Conservation (phyloP, 2,329 filamentous ascomycete genomes). For the Aspergillus aculeatinus region DNA sequence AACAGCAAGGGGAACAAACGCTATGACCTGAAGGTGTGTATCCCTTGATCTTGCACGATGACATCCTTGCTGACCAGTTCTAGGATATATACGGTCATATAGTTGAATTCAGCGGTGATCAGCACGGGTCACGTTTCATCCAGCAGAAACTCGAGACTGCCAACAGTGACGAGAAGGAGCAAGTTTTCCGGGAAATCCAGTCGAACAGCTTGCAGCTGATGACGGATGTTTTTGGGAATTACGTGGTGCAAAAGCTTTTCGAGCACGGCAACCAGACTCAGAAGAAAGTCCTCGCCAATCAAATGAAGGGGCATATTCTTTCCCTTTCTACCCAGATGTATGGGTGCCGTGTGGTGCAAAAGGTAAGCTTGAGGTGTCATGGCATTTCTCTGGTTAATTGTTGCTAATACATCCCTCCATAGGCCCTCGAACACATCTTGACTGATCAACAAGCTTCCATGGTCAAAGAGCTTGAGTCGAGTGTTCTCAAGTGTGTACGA, state of each 20-base stretch:
- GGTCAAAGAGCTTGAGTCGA: slow-evolving; percentile 75
- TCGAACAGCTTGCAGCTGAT: slow-evolving; percentile 83
- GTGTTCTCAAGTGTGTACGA: slow-evolving; percentile 74
- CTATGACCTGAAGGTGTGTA: slow-evolving; percentile 71
- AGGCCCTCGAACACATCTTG: slow-evolving; percentile 86
- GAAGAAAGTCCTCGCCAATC: slow-evolving; percentile 79
- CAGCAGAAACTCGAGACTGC: slow-evolving; percentile 88
- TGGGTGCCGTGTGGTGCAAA: slow-evolving; percentile 92
- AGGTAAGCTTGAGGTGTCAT: slow-evolving; percentile 54
- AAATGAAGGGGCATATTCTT: slow-evolving; percentile 83
- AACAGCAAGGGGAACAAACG: slow-evolving; percentile 70
- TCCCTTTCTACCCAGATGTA: slow-evolving; percentile 85
- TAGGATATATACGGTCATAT: slow-evolving; percentile 81
- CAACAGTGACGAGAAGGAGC: slow-evolving; percentile 93
- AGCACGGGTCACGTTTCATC: slow-evolving; percentile 93
- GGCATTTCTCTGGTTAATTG: not conserved
- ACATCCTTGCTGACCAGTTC: slow-evolving; percentile 13
- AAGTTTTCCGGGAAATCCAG: slow-evolving; percentile 82
- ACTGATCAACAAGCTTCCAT: slow-evolving; percentile 86
- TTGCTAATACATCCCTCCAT: slow-evolving; percentile 25
- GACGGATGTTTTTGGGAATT: slow-evolving; percentile 97
- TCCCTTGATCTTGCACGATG: not conserved
- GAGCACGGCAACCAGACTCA: slow-evolving; percentile 93
- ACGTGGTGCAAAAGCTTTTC: slow-evolving; percentile 97
- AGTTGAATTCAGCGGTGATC: slow-evolving; percentile 93